Evolutionary conservation across 2,329 filamentous ascomycete genomes (phyloP).

Genomic region (Didymella segeticola): DNA sequence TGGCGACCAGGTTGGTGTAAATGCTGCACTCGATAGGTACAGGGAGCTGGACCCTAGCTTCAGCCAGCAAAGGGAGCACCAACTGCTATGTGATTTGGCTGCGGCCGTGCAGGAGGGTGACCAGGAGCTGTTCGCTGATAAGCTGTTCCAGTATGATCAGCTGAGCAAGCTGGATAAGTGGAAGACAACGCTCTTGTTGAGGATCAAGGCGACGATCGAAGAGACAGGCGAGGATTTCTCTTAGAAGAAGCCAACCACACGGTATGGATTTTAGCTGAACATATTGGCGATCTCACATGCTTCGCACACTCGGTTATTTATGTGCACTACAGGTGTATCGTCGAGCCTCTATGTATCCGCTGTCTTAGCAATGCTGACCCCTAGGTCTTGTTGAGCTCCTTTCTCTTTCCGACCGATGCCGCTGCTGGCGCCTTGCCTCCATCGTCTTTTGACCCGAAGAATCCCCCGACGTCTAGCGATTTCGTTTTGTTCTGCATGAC

Average conservation of each 20-base stretch:
- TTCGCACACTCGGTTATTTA: neutral
- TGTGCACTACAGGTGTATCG: neutral
- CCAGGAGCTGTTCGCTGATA: slow-evolving; percentile 83
- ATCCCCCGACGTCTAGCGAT: slow-evolving; percentile 26
- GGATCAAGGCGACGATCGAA: slow-evolving; percentile 84
- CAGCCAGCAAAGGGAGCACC: slow-evolving; percentile 76
- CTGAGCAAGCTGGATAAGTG: slow-evolving; percentile 94
- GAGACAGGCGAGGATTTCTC: slow-evolving; percentile 73
- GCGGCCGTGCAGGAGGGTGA: slow-evolving; percentile 79
- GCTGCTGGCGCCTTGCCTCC: neutral
- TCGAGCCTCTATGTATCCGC: neutral
- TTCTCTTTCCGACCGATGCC: neutral
- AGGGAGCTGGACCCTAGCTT: slow-evolving; percentile 72
- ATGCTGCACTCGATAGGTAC: slow-evolving; percentile 83
- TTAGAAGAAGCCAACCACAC: slow-evolving; percentile 40
- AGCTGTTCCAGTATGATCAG: slow-evolving; percentile 88
- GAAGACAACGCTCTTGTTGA: slow-evolving; percentile 87
- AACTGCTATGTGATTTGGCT: slow-evolving; percentile 78
- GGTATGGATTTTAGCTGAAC: neutral
- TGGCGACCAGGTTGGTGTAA: slow-evolving; percentile 78
- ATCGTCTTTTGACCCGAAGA: slow-evolving; percentile 14
- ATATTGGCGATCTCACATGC: neutral
- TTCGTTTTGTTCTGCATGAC: slow-evolving; percentile 53
- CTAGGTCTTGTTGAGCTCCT: slow-evolving; percentile 9
- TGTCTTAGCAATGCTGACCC: neutral